These are phyloP conservation scores for Collybia sp. DNA, from an alignment of 768 basidiomycete species.

Conservation along the genomic window DNA sequence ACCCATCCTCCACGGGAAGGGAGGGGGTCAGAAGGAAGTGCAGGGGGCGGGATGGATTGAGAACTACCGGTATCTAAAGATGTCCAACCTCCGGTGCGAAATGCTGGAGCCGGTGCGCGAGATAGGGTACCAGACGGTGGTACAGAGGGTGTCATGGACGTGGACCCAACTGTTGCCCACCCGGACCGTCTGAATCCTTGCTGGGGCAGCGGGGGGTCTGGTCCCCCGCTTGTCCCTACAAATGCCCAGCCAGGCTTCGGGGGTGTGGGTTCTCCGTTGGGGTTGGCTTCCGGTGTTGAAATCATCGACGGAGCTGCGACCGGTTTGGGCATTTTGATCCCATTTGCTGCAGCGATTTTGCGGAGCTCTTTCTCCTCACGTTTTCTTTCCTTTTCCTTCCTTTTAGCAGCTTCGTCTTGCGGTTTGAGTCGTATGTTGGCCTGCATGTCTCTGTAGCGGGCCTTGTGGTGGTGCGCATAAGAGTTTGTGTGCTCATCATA, in stretches of 20 bases:
- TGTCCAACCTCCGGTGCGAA: slow-evolving; percentile 64
- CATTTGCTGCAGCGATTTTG: slow-evolving; percentile 79
- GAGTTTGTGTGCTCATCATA: slow-evolving; percentile 91
- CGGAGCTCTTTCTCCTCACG: slow-evolving; percentile 82
- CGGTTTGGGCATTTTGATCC: slow-evolving; percentile 62
- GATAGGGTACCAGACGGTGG: slow-evolving; percentile 11
- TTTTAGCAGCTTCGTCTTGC: slow-evolving; percentile 64
- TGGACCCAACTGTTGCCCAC: slow-evolving; percentile 42
- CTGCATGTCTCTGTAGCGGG: slow-evolving; percentile 80
- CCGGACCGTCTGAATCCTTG: slow-evolving; percentile 39
- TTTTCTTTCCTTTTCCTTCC: slow-evolving; percentile 83
- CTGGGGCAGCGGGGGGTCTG: slow-evolving; percentile 14
- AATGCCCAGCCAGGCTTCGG: slow-evolving; percentile 52
- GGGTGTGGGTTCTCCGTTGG: slow-evolving; percentile 22
- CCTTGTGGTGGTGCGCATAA: slow-evolving; percentile 84
- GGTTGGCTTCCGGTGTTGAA: slow-evolving; percentile 12
- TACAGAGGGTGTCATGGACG: slow-evolving; percentile 8
- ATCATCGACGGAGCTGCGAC: slow-evolving; percentile 12
- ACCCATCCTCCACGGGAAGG: slow-evolving; percentile 9
- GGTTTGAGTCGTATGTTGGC: slow-evolving; percentile 62
- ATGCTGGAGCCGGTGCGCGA: slow-evolving; percentile 34
- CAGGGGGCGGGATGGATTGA: slow-evolving; percentile 14
- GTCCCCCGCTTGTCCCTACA: slow-evolving; percentile 17
- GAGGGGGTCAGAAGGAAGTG: slow-evolving; percentile 10
- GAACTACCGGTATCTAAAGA: slow-evolving; percentile 50